Evolutionary conservation across 1,139 yeast genomes (phyloP).

Genomic region (Candida tropicalis): DNA sequence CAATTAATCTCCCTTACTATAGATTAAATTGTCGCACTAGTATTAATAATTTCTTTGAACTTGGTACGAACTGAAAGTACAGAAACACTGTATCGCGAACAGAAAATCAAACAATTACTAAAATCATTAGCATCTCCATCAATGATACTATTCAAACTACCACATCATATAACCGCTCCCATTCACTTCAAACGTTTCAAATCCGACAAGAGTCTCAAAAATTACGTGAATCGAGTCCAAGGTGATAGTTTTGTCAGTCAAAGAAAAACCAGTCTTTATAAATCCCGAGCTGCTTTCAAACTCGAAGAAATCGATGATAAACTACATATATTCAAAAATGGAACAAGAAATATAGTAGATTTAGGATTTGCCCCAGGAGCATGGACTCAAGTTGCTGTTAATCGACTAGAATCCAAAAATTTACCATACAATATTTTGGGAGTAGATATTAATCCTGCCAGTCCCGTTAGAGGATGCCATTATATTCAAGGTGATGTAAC

Average conservation of each 20-base stretch:
- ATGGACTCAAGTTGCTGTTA: conserved; percentile 49
- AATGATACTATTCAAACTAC: background rate
- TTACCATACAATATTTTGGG: conserved; percentile 33
- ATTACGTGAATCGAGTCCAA: conserved; percentile 76
- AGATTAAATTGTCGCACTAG: too few relatives aligned
- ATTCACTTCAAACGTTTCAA: conserved; percentile 13
- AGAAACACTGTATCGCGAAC: too few relatives aligned
- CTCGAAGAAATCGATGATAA: conserved; percentile 69
- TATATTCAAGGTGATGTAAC: conserved; percentile 48
- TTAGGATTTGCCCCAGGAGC: conserved; percentile 58
- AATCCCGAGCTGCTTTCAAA: conserved; percentile 92
- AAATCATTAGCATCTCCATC: too few relatives aligned
- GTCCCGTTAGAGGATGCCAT: conserved; percentile 42
- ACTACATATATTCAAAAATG: conserved; percentile 56
- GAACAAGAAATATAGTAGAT: conserved; percentile 67
- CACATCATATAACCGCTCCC: background rate
- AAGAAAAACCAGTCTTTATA: conserved; percentile 43
- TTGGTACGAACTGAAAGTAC: too few relatives aligned
- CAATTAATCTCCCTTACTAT: too few relatives aligned
- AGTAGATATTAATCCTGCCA: conserved; percentile 42
- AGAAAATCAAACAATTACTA: too few relatives aligned
- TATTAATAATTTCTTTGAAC: too few relatives aligned
- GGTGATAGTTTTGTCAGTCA: conserved; percentile 71
- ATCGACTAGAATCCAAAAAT: conserved; percentile 22
- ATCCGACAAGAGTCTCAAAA: conserved; percentile 53